Conservation (phyloP, 2,329 filamentous ascomycete genomes). For the Aureobasidium sp. region DNA sequence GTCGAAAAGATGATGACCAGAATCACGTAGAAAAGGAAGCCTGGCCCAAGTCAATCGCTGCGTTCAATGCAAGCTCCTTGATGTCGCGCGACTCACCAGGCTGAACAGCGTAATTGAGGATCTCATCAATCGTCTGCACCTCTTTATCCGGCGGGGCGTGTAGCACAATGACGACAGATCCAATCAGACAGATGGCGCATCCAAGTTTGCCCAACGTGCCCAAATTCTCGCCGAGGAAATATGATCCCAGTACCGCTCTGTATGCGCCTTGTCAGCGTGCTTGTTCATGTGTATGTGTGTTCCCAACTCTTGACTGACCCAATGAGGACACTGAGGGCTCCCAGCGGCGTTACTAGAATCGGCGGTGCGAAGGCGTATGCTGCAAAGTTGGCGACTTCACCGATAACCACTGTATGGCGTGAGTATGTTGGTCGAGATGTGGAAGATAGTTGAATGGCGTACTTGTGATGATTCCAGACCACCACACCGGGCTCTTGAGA, state of each 20-base stretch:
- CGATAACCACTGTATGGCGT: slow-evolving; percentile 62
- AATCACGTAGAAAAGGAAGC: slow-evolving; percentile 80
- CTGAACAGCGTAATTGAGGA: slow-evolving; percentile 80
- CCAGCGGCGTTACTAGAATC: slow-evolving; percentile 93
- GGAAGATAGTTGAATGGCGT: slow-evolving; percentile 27
- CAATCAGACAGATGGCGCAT: slow-evolving; percentile 91
- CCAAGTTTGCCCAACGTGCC: slow-evolving; percentile 89
- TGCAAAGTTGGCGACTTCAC: slow-evolving; percentile 94
- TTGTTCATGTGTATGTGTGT: slow-evolving; percentile 2
- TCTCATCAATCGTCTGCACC: slow-evolving; percentile 84
- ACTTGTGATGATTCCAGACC: slow-evolving; percentile 88
- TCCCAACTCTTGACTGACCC: slow-evolving; percentile 39
- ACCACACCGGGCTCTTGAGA: slow-evolving; percentile 91
- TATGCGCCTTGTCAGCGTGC: slow-evolving; percentile 14
- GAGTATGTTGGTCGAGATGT: slow-evolving; percentile 7
- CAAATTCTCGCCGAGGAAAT: slow-evolving; percentile 83
- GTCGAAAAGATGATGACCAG: slow-evolving; percentile 73
- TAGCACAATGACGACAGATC: slow-evolving; percentile 92
- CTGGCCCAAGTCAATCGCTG: slow-evolving; percentile 36
- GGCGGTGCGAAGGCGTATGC: slow-evolving; percentile 97
- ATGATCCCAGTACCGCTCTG: slow-evolving; percentile 83
- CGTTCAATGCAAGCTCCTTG: neutral
- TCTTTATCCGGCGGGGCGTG: slow-evolving; percentile 93
- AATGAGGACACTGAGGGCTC: slow-evolving; percentile 88
- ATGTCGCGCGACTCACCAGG: slow-evolving; percentile 54